Percentiles rank a stretch among this genome's conserved stretches.
phyloP scores from a whole-genome alignment of 192 early-diverging fungal species.

The Coemansia sp. region DNA sequence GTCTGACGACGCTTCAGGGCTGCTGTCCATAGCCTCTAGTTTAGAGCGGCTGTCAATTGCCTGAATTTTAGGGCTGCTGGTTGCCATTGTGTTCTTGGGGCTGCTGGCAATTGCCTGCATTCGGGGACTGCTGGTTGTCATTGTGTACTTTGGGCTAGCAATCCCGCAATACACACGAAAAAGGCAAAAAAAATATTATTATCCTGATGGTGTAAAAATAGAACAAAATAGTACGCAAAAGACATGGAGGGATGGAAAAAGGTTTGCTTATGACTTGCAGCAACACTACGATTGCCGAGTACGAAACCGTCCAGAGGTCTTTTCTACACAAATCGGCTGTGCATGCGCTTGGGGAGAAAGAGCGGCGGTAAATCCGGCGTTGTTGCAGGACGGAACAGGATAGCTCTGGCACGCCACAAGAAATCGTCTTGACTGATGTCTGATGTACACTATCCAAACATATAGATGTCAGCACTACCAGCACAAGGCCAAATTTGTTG shows the following conservation, averaged over 20 bases:
- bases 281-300: background rate
- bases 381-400: background rate
- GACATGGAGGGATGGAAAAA: background rate
- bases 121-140: slow-evolving; percentile 8
- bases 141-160: background rate
- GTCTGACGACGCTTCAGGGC: background rate
- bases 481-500: background rate
- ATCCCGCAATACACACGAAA: background rate
- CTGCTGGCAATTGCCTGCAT: background rate
- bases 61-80: background rate
- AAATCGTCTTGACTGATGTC: too few species aligned
- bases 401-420: too few species aligned
- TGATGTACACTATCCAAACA: too few species aligned
- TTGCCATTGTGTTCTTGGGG: background rate
- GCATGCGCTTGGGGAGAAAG: background rate
- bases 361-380: background rate
- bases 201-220: slow-evolving; percentile 5
- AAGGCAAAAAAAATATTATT: background rate
- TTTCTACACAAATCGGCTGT: too few species aligned
- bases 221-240: slow-evolving; percentile 1
- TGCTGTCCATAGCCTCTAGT: background rate
- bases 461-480: too few species aligned
- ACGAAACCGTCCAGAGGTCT: background rate
- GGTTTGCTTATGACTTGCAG: background rate
- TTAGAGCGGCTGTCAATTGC: background rate